Percentiles rank a stretch among this genome's conserved stretches.
These are phyloP conservation scores for Lipomyces starkeyi DNA, from an alignment of 805 yeast species.

Conservation along the genomic window DNA sequence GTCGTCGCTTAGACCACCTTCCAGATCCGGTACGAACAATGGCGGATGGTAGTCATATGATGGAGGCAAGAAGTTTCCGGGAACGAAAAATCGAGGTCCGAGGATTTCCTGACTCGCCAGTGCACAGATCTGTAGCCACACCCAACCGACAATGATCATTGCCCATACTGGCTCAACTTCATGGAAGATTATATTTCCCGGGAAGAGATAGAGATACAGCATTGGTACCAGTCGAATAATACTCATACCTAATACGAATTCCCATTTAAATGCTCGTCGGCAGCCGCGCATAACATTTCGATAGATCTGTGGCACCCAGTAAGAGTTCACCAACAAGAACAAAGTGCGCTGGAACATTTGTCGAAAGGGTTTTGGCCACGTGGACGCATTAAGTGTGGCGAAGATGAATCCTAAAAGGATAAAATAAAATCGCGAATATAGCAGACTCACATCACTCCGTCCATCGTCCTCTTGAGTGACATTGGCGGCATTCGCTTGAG, in stretches of 20 bases:
- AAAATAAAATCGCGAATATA: constrained; percentile 64
- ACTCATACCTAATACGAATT: constrained; percentile 73
- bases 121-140: constrained; percentile 61
- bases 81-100: constrained; percentile 86
- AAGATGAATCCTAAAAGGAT: constrained; percentile 61
- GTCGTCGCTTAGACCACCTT: constrained; percentile 50
- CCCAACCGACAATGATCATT: constrained; percentile 58
- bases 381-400: constrained; percentile 58
- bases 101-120: constrained; percentile 67
- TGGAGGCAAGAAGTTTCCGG: constrained; percentile 72
- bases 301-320: constrained; percentile 88
- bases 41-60: constrained; percentile 84
- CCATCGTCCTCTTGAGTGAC: constrained; percentile 31
- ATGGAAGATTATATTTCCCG: constrained; percentile 64
- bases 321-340: constrained; percentile 63
- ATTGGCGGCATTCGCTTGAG: constrained; percentile 45
- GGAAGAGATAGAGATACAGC: constrained; percentile 59
- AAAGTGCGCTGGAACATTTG: constrained; percentile 61
- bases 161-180: constrained; percentile 70
- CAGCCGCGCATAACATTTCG: constrained; percentile 75
- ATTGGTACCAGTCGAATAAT: constrained; percentile 68
- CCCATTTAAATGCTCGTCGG: constrained; percentile 72
- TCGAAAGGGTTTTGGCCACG: constrained; percentile 69
- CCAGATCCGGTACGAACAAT: constrained; percentile 63
- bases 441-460: constrained; percentile 54